phyloP scores from a whole-genome alignment of 2,329 filamentous ascomycete species.

The Trichothecium roseum region DNA sequence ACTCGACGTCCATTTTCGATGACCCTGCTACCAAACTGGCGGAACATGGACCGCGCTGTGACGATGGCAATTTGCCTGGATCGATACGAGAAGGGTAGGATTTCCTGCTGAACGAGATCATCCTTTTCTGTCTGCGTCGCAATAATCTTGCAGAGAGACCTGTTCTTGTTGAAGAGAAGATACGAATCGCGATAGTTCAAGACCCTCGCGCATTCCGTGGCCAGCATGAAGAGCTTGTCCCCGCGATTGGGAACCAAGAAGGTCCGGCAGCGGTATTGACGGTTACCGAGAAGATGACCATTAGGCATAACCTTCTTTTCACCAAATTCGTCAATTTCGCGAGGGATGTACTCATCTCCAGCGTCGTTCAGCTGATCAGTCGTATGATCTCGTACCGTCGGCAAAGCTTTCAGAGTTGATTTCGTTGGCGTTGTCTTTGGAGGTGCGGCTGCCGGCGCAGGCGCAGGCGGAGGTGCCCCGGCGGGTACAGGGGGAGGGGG shows the following conservation, averaged over 20 bases:
- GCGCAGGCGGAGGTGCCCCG: constrained; percentile 17
- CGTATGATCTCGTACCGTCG: constrained; percentile 92
- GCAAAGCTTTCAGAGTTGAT: constrained; percentile 81
- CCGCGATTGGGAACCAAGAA: constrained; percentile 87
- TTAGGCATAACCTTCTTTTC: constrained; percentile 87
- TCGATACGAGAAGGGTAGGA: constrained; percentile 91
- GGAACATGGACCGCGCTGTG: constrained; percentile 95
- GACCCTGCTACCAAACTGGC: constrained; percentile 91
- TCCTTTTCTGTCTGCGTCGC: constrained; percentile 94
- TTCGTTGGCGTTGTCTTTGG: constrained; percentile 76
- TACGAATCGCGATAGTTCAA: constrained; percentile 96
- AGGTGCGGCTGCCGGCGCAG: constrained; percentile 40
- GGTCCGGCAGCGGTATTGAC: constrained; percentile 86
- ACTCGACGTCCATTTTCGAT: constrained; percentile 85
- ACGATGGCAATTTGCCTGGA: constrained; percentile 99
- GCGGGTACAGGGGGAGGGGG: constrained; percentile 11
- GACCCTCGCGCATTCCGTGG: constrained; percentile 91
- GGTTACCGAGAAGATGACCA: constrained; percentile 69
- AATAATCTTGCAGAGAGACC: constrained; percentile 95
- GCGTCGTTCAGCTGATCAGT: constrained; percentile 86
- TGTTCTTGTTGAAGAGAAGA: constrained; percentile 95
- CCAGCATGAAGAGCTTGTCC: constrained; percentile 96
- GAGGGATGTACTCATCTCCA: constrained; percentile 88
- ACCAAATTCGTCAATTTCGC: constrained; percentile 84
- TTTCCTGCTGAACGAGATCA: constrained; percentile 87